These are phyloP conservation scores for Lactifluus pinguis DNA, from an alignment of 768 basidiomycete species.

Conservation along the genomic window DNA sequence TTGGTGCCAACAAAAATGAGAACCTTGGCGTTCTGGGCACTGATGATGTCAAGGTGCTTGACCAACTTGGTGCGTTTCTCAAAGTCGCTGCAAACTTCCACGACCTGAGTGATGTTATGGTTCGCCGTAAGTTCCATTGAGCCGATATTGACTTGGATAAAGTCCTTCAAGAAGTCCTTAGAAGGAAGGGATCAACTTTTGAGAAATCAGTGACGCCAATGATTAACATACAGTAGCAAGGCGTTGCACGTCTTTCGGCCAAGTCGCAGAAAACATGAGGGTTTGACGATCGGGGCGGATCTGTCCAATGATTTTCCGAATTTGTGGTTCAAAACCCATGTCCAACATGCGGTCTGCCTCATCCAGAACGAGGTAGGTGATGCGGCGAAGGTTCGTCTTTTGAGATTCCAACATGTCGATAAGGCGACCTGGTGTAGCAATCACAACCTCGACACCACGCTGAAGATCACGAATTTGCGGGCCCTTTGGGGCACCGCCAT, in stretches of 20 bases:
- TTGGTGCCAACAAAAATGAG: conserved; percentile 98
- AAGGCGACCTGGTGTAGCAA: conserved; percentile 98
- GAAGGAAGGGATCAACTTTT: neutral
- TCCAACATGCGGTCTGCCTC: conserved; percentile 99
- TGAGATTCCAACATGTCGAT: conserved; percentile 98
- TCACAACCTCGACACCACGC: conserved; percentile 94
- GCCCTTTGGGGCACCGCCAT: conserved; percentile 97
- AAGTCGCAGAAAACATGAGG: conserved; percentile 98
- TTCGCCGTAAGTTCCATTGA: conserved; percentile 98
- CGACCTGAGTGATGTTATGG: conserved; percentile 92
- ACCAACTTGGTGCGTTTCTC: conserved; percentile 95
- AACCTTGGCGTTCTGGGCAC: conserved; percentile 94
- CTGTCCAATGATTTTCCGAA: conserved; percentile 94
- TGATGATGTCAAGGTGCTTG: conserved; percentile 96
- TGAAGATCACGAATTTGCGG: conserved; percentile 97
- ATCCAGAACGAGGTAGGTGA: conserved; percentile 98
- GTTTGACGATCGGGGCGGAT: conserved; percentile 98
- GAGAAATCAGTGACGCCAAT: neutral
- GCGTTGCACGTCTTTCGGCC: conserved; percentile 99
- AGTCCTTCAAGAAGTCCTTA: conserved; percentile 91
- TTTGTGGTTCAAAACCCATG: conserved; percentile 99
- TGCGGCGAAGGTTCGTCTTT: conserved; percentile 91
- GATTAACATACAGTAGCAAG: conserved; percentile 63
- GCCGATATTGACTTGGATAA: conserved; percentile 98
- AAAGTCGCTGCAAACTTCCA: conserved; percentile 95